Evolutionary conservation across 1,284 basidiomycete genomes (phyloP), one percentile per base, ranked within the genome.

Genomic region (Paramarasmius palmivorus): DNA sequence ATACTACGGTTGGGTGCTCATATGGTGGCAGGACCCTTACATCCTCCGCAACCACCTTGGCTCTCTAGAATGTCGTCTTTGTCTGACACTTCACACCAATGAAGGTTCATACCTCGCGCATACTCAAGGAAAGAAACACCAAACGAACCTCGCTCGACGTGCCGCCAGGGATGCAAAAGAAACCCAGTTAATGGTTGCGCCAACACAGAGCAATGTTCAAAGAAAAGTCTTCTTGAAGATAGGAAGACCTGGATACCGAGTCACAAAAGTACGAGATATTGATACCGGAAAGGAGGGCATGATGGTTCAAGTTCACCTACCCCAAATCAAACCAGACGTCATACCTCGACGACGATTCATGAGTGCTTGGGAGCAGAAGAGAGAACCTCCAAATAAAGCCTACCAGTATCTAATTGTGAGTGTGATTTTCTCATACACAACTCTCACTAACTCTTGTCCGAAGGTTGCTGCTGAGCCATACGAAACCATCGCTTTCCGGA

Each of bases 51-150:
- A 98, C 72, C 97, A 99, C 71, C 82, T 99, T 54, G 89, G 97
- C 40, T 97, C 95, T 8, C 84, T 99, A 51, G 97, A 99, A 82
- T 99, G 97, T 75, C 92, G 96, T 63, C 84, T 99, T 36, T 99
- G 97, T 71, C 77, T 99, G 36, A 99, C 97, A 0, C 83, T 99
- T 5, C 97, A 99, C 74, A 98, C 97, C 22, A 99, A 99, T 68
- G 97, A 99, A 75, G 97, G 97, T 23, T 98, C 95, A 19, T 99
- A 99, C 71, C 89, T 99, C 45, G 96, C 97, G 0, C 97, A 99
- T 64, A 99, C 97, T 0, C 97, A 99, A 76, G 97, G 97, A 26
- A 99, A 99, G 76, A 99, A 99, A 71, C 97, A 99, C 68, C 97
- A 99, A 71, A 98, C 96, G 1, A 99, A 99, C 68, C 85, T 99